Conservation (phyloP, 495 filamentous ascomycete species). For the Neohortaea acidophila region DNA sequence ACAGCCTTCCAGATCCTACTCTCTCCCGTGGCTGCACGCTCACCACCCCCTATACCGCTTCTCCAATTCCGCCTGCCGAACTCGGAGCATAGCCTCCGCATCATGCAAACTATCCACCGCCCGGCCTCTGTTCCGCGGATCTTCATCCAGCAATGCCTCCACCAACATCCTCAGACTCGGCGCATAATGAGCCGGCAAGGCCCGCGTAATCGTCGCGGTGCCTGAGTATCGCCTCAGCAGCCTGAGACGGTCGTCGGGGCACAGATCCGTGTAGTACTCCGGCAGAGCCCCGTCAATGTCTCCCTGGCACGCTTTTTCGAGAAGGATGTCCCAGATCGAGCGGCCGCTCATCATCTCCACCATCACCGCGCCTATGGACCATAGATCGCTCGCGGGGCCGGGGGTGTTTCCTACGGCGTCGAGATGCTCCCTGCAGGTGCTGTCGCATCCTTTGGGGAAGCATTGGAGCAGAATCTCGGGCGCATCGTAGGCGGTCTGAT, state of each 20-base stretch:
- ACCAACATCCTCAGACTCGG: not conserved
- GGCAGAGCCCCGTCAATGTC: not conserved
- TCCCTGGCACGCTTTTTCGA: not conserved
- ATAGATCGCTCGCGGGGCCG: slow-evolving; percentile 1
- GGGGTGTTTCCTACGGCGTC: not conserved
- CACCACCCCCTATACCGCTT: no score
- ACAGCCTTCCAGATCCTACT: no score
- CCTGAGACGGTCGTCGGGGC: no score
- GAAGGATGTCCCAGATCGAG: slow-evolving; percentile 2
- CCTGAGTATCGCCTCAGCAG: no score
- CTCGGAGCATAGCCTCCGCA: no score
- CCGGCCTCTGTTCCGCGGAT: not conserved
- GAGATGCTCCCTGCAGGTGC: slow-evolving; percentile 4
- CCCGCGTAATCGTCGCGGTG: no score
- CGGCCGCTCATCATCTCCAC: slow-evolving; percentile 6
- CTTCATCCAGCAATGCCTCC: not conserved
- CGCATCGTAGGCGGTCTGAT: not conserved
- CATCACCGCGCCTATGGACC: slow-evolving; percentile 5
- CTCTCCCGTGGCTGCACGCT: no score
- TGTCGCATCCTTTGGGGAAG: no score
- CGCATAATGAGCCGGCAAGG: no score
- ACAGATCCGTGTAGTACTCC: not conserved
- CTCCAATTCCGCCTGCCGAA: no score
- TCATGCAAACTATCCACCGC: not conserved
- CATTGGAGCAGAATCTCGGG: no score